Percentiles rank a stretch among this genome's conserved stretches.
These are phyloP conservation scores for Tetragonia tetragonoides DNA, from an alignment of 148 eudicot genomes.

Conservation along the genomic window DNA sequence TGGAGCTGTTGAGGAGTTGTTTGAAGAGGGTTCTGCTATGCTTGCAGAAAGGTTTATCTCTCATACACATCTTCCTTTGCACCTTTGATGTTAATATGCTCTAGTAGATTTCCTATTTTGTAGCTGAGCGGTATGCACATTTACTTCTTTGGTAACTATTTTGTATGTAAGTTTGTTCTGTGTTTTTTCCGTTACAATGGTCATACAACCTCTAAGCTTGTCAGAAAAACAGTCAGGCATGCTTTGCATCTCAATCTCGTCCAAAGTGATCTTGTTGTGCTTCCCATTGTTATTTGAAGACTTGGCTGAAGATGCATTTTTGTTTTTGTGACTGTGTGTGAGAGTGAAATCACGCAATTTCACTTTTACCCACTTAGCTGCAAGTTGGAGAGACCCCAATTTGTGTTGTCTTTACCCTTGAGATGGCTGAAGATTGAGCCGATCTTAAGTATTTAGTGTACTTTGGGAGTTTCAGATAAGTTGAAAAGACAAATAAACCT, in stretches of 20 bases:
- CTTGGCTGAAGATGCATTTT: background rate
- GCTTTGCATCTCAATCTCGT: background rate
- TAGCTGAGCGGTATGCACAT: too few relatives aligned
- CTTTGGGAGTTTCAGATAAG: background rate
- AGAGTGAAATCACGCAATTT: background rate
- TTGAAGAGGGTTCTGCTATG: conserved; percentile 99
- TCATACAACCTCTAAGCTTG: background rate
- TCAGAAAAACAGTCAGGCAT: background rate
- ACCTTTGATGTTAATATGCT: conserved; percentile 1
- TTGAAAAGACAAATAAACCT: background rate
- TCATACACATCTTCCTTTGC: conserved; percentile 3
- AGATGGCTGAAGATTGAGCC: background rate
- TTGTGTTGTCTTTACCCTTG: background rate
- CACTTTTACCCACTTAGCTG: too few relatives aligned
- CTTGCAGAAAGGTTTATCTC: conserved; percentile 81
- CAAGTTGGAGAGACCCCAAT: background rate
- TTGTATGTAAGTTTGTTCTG: background rate
- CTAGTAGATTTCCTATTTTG: background rate
- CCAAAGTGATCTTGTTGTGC: background rate
- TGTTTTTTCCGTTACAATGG: background rate
- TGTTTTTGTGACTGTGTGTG: background rate
- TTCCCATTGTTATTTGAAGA: background rate
- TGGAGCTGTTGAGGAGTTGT: conserved; percentile 92
- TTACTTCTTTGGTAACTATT: background rate
- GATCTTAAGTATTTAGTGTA: background rate